Evolutionary conservation across 352 stramenopile genomes (phyloP), one percentile per base, ranked within the genome.

Genomic region (Phytophthora citrophthora): DNA sequence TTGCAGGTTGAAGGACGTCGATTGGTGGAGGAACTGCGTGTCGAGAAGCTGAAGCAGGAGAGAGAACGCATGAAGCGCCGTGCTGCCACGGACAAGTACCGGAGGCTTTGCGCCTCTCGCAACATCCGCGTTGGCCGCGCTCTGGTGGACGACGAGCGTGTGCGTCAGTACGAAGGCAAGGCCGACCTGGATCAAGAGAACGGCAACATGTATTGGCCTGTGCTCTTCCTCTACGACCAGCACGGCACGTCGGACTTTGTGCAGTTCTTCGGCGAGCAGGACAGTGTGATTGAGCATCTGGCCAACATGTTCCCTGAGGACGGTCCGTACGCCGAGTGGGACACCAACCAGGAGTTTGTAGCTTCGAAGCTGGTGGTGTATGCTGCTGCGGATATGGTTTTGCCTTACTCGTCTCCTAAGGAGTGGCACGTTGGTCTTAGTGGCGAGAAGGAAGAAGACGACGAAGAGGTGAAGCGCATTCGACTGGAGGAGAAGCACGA

Each of bases 271-370:
- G 83, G 83, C 20, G 88, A 96, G 63, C 72, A 92, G 32, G 88
- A 96, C 64, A 57, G 75, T 32, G 72, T 95, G 39, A 90, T 95
- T 43, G 86, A 95, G 61, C 88, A 96, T 69, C 60, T 96, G 53
- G 88, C 86, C 59, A 95, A 95, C 68, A 95, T 95, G 86, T 96
- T 96, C 69, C 88, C 88, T 0, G 88, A 96, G 51, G 86, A 94
- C 41, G 88, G 88, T 0, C 85, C 88, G 46, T 93, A 86, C 61
- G 89, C 83, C 40, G 73, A 94, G 18, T 96, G 88, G 88, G 88
- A 96, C 68, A 66, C 53, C 11, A 70, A 81, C 3, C 57, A 88
- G 11, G 72, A 89, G 63, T 96, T 93, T 60, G 76, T 88, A 46
- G 88, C 86, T 16, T 94, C 85, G 26, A 78, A 86, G 18, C 68